Evolutionary conservation across 257 asterid genomes (phyloP).

Genomic region (Lycium barbarum): DNA sequence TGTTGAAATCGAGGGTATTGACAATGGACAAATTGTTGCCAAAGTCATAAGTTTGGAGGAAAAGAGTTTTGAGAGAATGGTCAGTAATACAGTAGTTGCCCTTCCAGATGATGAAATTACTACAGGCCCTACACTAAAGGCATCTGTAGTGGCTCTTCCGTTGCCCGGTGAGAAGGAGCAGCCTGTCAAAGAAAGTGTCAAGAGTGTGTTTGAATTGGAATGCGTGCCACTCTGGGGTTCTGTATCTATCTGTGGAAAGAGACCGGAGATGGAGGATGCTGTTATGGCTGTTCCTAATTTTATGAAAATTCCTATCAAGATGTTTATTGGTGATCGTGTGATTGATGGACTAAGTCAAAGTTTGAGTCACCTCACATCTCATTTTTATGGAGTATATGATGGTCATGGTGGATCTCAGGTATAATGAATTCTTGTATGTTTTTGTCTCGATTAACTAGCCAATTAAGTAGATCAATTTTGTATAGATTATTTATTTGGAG

Average conservation of each 20-base stretch:
- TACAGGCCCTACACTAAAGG: constrained; percentile 54
- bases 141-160: constrained; percentile 66
- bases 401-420: constrained; percentile 98
- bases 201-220: constrained; percentile 75
- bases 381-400: constrained; percentile 86
- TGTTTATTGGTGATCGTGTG: constrained; percentile 66
- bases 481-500: neutral
- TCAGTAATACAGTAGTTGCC: constrained; percentile 41
- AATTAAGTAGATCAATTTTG: neutral
- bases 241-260: constrained; percentile 66
- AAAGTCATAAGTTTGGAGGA: constrained; percentile 78
- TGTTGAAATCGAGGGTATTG: constrained; percentile 70
- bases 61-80: constrained; percentile 47
- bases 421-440: constrained; percentile 27
- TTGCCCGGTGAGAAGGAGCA: constrained; percentile 59
- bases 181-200: constrained; percentile 53
- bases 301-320: constrained; percentile 73
- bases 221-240: constrained; percentile 91
- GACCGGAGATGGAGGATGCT: constrained; percentile 93
- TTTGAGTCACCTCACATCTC: constrained; percentile 77
- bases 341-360: constrained; percentile 61
- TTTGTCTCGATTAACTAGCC: constrained; percentile 11
- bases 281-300: constrained; percentile 63
- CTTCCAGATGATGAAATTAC: constrained; percentile 46
- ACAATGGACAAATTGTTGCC: constrained; percentile 71